Percentiles rank a stretch among this genome's conserved stretches.
Conservation (phyloP, 2,329 filamentous ascomycete species). For the Trichoderma hamatum region DNA sequence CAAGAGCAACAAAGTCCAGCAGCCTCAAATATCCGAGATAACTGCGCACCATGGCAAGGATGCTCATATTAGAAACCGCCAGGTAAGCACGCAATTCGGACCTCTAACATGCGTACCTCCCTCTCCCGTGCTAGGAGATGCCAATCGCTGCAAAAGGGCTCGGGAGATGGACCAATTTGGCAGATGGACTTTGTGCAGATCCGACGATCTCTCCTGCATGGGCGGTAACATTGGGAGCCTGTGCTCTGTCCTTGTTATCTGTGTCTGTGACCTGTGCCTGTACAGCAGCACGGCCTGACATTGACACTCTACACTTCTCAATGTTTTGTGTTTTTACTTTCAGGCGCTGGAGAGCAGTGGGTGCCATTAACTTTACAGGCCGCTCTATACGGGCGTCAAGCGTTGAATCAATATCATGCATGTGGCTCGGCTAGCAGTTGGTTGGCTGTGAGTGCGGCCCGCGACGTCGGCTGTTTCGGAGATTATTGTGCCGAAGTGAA, state of each 20-base stretch:
- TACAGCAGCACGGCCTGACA: neutral
- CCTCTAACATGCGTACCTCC: neutral
- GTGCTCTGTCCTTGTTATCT: neutral
- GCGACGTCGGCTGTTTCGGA: neutral
- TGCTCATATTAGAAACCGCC: neutral
- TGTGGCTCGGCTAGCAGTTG: neutral
- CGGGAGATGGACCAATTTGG: slow-evolving; percentile 20
- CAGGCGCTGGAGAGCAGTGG: neutral
- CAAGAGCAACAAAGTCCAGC: neutral
- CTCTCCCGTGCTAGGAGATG: slow-evolving; percentile 7
- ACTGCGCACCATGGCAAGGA: neutral
- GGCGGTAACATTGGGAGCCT: neutral
- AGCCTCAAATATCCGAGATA: neutral
- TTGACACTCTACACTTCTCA: neutral
- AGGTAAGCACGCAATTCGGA: slow-evolving; percentile 1
- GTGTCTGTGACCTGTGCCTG: neutral
- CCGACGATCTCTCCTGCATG: slow-evolving; percentile 9
- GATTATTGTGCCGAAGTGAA: neutral
- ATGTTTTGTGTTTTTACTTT: neutral
- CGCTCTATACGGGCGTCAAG: neutral
- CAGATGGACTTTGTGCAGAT: slow-evolving; percentile 2
- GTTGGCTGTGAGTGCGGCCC: neutral
- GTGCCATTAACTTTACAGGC: neutral
- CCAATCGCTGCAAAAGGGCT: slow-evolving; percentile 15
- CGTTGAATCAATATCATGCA: neutral